These are phyloP conservation scores for Lecanicillium sp. DNA, from an alignment of 2,329 filamentous ascomycete species.

Conservation along the genomic window DNA sequence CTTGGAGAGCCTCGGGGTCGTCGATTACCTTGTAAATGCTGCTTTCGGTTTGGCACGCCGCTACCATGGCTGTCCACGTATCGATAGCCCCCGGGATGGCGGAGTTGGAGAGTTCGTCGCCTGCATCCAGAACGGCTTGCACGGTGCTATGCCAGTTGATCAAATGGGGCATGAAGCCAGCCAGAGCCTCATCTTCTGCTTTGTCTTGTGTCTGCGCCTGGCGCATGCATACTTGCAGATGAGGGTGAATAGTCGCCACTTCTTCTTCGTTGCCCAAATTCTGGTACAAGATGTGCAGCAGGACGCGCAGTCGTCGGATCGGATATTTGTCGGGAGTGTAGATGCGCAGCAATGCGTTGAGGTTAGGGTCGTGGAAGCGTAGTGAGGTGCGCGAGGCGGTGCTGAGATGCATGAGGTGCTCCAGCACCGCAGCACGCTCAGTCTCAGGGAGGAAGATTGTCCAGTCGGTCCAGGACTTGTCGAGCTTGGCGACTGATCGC, in stretches of 20 bases:
- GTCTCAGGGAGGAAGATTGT: constrained; percentile 44
- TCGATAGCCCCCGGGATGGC: constrained; percentile 33
- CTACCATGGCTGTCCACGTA: constrained; percentile 39
- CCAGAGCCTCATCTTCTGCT: constrained; percentile 40
- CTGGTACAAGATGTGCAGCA: constrained; percentile 43
- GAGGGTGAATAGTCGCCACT: constrained; percentile 32
- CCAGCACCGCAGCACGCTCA: constrained; percentile 52
- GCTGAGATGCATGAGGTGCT: constrained; percentile 52
- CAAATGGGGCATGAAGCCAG: constrained; percentile 43
- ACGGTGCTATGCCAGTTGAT: constrained; percentile 40
- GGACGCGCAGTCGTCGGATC: constrained; percentile 45
- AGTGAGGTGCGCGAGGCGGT: constrained; percentile 28
- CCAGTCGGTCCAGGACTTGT: constrained; percentile 51
- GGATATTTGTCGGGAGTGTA: constrained; percentile 47
- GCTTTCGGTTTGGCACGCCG: constrained; percentile 31
- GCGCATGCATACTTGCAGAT: constrained; percentile 33
- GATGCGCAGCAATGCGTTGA: constrained; percentile 42
- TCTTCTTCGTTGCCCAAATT: constrained; percentile 40
- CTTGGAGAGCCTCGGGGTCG: constrained; percentile 42
- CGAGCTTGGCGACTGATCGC: constrained; percentile 54
- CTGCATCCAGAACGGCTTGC: constrained; percentile 35
- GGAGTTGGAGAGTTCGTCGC: constrained; percentile 24
- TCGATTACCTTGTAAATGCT: constrained; percentile 43
- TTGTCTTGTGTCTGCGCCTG: constrained; percentile 31
- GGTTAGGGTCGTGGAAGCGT: constrained; percentile 38